A percentile compares a stretch with the other conserved stretches of the same genome.
phyloP scores from a whole-genome alignment of 1,284 basidiomycete genomes.

The Fomitopsis betulina region DNA sequence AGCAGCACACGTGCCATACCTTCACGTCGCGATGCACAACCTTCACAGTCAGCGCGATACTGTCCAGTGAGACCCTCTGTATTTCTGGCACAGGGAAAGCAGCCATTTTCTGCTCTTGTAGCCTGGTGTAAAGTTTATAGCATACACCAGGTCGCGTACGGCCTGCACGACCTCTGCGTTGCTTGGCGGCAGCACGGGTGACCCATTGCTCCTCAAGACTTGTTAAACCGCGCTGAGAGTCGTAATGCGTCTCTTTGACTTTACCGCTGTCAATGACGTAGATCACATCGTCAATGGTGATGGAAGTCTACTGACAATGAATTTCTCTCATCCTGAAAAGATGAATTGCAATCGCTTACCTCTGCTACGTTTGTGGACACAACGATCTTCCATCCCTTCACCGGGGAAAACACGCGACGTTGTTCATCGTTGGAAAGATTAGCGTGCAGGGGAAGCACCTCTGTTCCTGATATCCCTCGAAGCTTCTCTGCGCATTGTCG shows the following conservation, averaged over 20 bases:
- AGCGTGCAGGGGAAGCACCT: slow-evolving; percentile 84
- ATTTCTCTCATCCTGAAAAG: neutral
- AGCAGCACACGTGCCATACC: slow-evolving; percentile 29
- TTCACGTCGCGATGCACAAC: slow-evolving; percentile 80
- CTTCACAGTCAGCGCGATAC: slow-evolving; percentile 80
- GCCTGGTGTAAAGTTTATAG: slow-evolving; percentile 82
- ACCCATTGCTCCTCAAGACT: slow-evolving; percentile 78
- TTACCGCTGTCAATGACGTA: slow-evolving; percentile 86
- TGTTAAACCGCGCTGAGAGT: slow-evolving; percentile 74
- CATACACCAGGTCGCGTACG: slow-evolving; percentile 81
- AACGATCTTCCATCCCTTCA: slow-evolving; percentile 78
- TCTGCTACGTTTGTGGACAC: slow-evolving; percentile 90
- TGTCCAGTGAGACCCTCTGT: slow-evolving; percentile 84
- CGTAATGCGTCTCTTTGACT: slow-evolving; percentile 88
- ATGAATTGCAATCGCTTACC: slow-evolving; percentile 29
- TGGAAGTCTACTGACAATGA: slow-evolving; percentile 67
- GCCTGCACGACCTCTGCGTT: slow-evolving; percentile 88
- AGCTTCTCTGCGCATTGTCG: slow-evolving; percentile 76
- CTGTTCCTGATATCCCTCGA: slow-evolving; percentile 38
- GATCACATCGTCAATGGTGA: slow-evolving; percentile 89
- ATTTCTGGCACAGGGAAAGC: slow-evolving; percentile 86
- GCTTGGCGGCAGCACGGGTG: slow-evolving; percentile 77
- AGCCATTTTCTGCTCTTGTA: slow-evolving; percentile 69
- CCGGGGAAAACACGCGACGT: slow-evolving; percentile 68
- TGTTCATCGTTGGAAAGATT: slow-evolving; percentile 88